Evolutionary conservation across 1,284 basidiomycete genomes (phyloP).

Genomic region (Papiliotrema nemorosa): DNA sequence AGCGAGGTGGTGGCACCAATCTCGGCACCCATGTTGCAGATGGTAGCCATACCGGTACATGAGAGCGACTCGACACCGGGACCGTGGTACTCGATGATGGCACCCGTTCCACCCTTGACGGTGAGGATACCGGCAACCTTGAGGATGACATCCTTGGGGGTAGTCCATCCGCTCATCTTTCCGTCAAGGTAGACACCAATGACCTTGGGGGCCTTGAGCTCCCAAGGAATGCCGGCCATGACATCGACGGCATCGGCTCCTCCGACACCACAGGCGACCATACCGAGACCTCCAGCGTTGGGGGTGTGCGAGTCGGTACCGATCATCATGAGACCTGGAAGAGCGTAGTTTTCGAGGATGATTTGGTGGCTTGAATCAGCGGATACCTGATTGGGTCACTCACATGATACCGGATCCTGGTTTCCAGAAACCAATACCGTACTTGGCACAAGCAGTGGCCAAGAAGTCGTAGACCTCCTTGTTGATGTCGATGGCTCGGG

Average conservation of each 20-base stretch:
- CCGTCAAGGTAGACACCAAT: constrained; percentile 90
- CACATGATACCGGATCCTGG: constrained; percentile 87
- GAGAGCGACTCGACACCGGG: constrained; percentile 85
- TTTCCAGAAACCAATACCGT: constrained; percentile 85
- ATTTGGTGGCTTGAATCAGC: no score
- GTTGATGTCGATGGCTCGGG: constrained; percentile 75
- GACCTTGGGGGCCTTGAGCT: constrained; percentile 88
- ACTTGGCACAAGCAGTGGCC: constrained; percentile 89
- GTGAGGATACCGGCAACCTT: constrained; percentile 92
- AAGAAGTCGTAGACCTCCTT: constrained; percentile 98
- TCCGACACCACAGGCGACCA: constrained; percentile 96
- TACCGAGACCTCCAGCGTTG: constrained; percentile 95
- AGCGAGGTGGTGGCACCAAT: constrained; percentile 97
- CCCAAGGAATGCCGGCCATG: constrained; percentile 99
- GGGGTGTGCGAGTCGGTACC: constrained; percentile 92
- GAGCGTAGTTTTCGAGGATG: constrained; percentile 95
- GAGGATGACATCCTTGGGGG: constrained; percentile 94
- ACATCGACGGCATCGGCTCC: constrained; percentile 99
- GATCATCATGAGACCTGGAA: constrained; percentile 59
- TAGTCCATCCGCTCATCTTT: constrained; percentile 84
- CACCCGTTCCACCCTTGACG: constrained; percentile 92
- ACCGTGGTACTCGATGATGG: constrained; percentile 96
- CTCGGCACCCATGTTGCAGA: constrained; percentile 99
- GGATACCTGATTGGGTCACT: no score
- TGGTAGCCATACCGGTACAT: constrained; percentile 91